Percentiles rank a stretch among this genome's conserved stretches.
phyloP scores from a whole-genome alignment of 2,329 filamentous ascomycete genomes.

The Trichophyton rubrum region DNA sequence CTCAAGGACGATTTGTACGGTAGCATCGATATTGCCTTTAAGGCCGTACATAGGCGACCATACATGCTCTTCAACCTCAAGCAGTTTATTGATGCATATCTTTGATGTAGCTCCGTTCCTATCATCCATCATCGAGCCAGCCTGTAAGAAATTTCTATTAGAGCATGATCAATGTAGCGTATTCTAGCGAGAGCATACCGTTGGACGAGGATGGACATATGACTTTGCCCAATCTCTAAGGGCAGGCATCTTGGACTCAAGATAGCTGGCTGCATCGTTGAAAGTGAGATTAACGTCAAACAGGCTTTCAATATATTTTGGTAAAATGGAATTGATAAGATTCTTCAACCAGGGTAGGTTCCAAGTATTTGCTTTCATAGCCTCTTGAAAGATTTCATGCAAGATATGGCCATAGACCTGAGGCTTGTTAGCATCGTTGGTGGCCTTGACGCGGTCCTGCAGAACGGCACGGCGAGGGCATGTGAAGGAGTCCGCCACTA shows the following conservation, averaged over 20 bases:
- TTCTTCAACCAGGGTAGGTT: constrained; percentile 52
- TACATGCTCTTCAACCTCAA: constrained; percentile 94
- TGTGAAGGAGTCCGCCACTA: constrained; percentile 89
- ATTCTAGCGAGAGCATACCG: constrained; percentile 32
- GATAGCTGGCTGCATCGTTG: constrained; percentile 60
- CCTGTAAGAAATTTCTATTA: constrained; percentile 26
- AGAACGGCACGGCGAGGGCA: constrained; percentile 84
- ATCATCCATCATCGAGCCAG: constrained; percentile 63
- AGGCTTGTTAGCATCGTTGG: constrained; percentile 62
- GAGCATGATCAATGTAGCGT: neutral
- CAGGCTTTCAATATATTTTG: constrained; percentile 72
- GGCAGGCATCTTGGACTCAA: constrained; percentile 71
- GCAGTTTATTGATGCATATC: constrained; percentile 81
- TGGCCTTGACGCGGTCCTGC: constrained; percentile 88
- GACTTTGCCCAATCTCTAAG: constrained; percentile 69
- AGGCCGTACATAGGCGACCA: constrained; percentile 97
- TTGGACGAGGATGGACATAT: constrained; percentile 62
- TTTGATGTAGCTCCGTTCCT: constrained; percentile 62
- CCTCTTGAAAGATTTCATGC: constrained; percentile 90
- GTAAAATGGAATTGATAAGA: constrained; percentile 56
- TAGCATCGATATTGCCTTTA: constrained; percentile 96
- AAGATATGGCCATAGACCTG: constrained; percentile 88
- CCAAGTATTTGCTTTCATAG: constrained; percentile 73
- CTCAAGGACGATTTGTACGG: constrained; percentile 72
- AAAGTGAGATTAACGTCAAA: constrained; percentile 73